A percentile compares a stretch with the other conserved stretches of the same genome.
phyloP scores from a whole-genome alignment of 2,329 filamentous ascomycete species.

The Beauveria sp. region DNA sequence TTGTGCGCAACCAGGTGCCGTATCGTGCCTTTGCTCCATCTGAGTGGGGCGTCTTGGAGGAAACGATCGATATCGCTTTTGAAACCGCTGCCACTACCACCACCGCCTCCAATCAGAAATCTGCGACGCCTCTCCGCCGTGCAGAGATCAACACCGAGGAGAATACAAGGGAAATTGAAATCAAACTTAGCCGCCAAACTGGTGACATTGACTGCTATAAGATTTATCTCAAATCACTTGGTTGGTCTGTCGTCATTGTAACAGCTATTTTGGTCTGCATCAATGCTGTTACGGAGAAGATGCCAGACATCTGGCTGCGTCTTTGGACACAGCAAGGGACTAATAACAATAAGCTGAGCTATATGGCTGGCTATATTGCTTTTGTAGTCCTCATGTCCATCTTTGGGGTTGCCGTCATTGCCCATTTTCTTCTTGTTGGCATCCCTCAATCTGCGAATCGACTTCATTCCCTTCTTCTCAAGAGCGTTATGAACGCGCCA shows the following conservation, averaged over 20 bases:
- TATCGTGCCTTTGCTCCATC: slow-evolving; percentile 16
- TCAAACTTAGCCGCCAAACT: slow-evolving; percentile 20
- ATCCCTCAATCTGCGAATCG: slow-evolving; percentile 18
- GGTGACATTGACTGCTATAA: slow-evolving; percentile 22
- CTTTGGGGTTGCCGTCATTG: slow-evolving; percentile 12
- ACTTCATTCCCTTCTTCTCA: slow-evolving; percentile 18
- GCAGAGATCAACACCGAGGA: slow-evolving; percentile 1
- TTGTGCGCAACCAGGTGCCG: slow-evolving; percentile 18
- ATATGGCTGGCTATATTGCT: slow-evolving; percentile 19
- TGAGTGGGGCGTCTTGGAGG: slow-evolving; percentile 15
- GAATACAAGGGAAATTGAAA: slow-evolving; percentile 13
- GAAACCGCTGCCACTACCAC: neutral
- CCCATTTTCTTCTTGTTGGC: slow-evolving; percentile 19
- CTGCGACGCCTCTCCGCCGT: neutral
- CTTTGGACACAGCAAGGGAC: slow-evolving; percentile 20
- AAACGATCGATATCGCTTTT: neutral
- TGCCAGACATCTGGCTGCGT: slow-evolving; percentile 22
- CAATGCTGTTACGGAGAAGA: slow-evolving; percentile 14
- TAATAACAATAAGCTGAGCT: slow-evolving; percentile 14
- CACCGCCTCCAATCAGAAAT: neutral
- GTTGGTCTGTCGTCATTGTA: slow-evolving; percentile 15
- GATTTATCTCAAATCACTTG: slow-evolving; percentile 21
- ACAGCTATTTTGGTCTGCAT: slow-evolving; percentile 14
- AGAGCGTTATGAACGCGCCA: slow-evolving; percentile 25
- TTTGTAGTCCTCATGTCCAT: slow-evolving; percentile 16